Evolutionary conservation across 2,329 filamentous ascomycete species (phyloP), one percentile per base, ranked within the genome.

Genomic region (Botrytis cinerea): DNA sequence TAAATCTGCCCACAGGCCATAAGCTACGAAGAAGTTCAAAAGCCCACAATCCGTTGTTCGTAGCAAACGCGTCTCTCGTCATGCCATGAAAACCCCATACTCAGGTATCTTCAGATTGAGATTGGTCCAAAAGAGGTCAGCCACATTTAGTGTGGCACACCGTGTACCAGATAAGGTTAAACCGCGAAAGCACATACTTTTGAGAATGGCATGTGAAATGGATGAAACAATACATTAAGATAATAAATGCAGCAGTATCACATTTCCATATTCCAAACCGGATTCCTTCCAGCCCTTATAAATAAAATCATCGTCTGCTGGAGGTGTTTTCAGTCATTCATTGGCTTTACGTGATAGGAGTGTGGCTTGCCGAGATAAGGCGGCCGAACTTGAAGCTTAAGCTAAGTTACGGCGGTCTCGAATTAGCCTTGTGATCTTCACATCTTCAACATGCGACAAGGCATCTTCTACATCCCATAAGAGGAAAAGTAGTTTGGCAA

Each of bases 401-500:
- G 48, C 48, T 54, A 54, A 43, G 51, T 57, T 35, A 22, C 51
- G 40, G 57, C 35, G 38, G n/a, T 70, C 51, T 51, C 38, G 20
- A 68, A 48, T 6, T n/a, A 72, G 74, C 75, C 76, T 78, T 74
- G 74, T 77, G 75, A 72, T 74, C 70, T 73, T 67, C 38, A 12
- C 28, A 48, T 28, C 40, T 46, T 43, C 38, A 48, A 70, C 72
- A 76, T 79, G 75, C 74, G 74, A 75, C 72, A 66, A 71, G 48
- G 35, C 72, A 67, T 64, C 60, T 64, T 71, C 70, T 71, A 51
- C 74, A 72, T 74, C 54, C 67, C 48, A 64, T 46, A 71, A 69
- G 74, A 75, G 28, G 45, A 74, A 72, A 66, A 75, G 67, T 54
- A 60, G 74, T 71, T 75, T 75, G 74, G 75, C 75, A 78, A 76